phyloP scores from a whole-genome alignment of 148 eudicot genomes.

The Talinum fruticosum region DNA sequence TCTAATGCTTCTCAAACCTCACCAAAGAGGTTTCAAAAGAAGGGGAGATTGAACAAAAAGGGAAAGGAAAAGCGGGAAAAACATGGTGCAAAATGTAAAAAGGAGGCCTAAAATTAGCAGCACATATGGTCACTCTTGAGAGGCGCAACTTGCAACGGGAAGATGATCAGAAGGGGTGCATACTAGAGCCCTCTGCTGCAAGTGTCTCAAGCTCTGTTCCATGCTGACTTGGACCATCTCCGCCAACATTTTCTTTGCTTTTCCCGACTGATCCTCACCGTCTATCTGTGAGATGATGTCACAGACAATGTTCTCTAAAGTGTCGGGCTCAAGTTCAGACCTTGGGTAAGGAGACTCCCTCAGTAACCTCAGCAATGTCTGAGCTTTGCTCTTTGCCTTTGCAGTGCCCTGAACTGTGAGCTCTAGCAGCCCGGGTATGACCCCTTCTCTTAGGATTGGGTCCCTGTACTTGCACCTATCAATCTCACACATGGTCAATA shows the following conservation, averaged over 20 bases:
- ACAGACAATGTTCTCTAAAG: slow-evolving; percentile 81
- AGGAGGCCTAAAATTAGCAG: neutral
- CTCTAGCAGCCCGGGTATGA: slow-evolving; percentile 90
- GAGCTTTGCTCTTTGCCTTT: slow-evolving; percentile 71
- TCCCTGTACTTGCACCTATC: slow-evolving; percentile 75
- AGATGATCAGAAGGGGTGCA: slow-evolving; percentile 64
- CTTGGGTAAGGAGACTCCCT: slow-evolving; percentile 80
- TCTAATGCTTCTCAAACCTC: slow-evolving; percentile 7
- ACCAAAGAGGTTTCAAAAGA: neutral
- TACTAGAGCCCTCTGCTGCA: slow-evolving; percentile 82
- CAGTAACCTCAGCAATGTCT: slow-evolving; percentile 56
- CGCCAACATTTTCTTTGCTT: slow-evolving; percentile 90
- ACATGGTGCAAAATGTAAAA: neutral
- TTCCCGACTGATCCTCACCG: slow-evolving; percentile 74
- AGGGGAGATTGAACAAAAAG: neutral
- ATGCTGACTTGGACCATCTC: slow-evolving; percentile 99
- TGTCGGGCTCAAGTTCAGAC: slow-evolving; percentile 66
- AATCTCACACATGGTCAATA: slow-evolving; percentile 71
- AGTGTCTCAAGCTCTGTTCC: slow-evolving; percentile 92
- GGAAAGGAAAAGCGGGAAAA: neutral
- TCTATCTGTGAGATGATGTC: slow-evolving; percentile 76
- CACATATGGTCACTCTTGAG: slow-evolving; percentile 44
- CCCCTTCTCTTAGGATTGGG: slow-evolving; percentile 87
- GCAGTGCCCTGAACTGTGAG: slow-evolving; percentile 90
- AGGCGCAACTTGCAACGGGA: slow-evolving; percentile 44